Evolutionary conservation across 1,284 basidiomycete genomes (phyloP).

Genomic region (Puccinia polysora): DNA sequence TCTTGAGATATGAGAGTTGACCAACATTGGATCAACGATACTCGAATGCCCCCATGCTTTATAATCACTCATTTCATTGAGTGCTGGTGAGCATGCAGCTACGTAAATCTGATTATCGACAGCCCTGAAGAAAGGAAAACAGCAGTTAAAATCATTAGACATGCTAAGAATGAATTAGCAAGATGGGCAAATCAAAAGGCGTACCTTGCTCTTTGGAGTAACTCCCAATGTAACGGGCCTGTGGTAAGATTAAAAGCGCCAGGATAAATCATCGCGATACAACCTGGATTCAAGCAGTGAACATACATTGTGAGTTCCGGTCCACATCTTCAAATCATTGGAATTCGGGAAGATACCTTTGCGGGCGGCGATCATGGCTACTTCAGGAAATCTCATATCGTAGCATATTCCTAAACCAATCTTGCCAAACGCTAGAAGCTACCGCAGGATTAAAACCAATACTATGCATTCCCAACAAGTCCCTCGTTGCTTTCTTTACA

Average conservation of each 20-base stretch:
- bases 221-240: constrained; percentile 92
- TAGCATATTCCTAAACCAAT: constrained; percentile 73
- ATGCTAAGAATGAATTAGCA: constrained; percentile 3
- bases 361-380: constrained; percentile 84
- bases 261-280: constrained; percentile 84
- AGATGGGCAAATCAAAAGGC: constrained; percentile 46
- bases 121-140: constrained; percentile 60
- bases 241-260: constrained; percentile 85
- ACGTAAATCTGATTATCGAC: constrained; percentile 95
- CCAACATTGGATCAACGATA: constrained; percentile 81
- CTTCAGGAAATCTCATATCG: constrained; percentile 80
- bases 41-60: constrained; percentile 89
- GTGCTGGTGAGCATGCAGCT: constrained; percentile 90
- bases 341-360: constrained; percentile 59
- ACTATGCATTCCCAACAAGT: not conserved
- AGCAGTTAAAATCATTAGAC: not conserved
- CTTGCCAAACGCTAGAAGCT: constrained; percentile 68
- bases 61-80: constrained; percentile 72
- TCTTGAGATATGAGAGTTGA: constrained; percentile 40
- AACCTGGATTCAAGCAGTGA: constrained; percentile 59
- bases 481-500: not conserved
- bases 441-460: constrained; percentile 6
- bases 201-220: constrained; percentile 78
- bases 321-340: not conserved
- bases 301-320: constrained; percentile 8